phyloP scores from a whole-genome alignment of 805 yeast genomes.

The Schizosaccharomyces pombe region DNA sequence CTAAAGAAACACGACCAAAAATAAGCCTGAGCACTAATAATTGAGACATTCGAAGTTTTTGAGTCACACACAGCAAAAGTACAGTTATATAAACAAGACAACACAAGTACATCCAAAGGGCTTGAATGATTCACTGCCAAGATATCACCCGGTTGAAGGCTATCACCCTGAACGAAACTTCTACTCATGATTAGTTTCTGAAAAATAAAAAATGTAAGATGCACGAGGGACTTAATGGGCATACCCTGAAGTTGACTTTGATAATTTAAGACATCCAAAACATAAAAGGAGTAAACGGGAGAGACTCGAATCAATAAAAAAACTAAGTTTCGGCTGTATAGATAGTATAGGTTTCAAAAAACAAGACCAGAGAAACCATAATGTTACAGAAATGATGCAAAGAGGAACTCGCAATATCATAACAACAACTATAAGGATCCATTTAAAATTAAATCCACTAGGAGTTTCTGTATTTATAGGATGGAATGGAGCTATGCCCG shows the following conservation, averaged over 20 bases:
- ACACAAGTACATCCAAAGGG: neutral
- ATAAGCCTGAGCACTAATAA: neutral
- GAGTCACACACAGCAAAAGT: neutral
- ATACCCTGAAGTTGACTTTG: neutral
- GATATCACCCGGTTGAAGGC: constrained; percentile 1
- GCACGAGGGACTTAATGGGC: neutral
- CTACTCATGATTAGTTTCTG: neutral
- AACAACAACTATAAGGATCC: neutral
- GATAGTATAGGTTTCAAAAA: neutral
- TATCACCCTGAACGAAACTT: neutral
- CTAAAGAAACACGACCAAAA: neutral
- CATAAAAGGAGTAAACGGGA: neutral
- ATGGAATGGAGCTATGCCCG: constrained; percentile 3
- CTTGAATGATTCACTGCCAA: constrained; percentile 1
- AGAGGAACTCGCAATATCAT: neutral
- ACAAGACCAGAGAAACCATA: neutral
- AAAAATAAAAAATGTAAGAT: no score
- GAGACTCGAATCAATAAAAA: neutral
- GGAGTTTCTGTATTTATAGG: neutral
- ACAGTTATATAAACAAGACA: neutral
- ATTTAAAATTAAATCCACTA: neutral
- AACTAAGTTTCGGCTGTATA: neutral
- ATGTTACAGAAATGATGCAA: neutral
- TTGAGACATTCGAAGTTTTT: neutral
- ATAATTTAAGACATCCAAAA: neutral